phyloP scores from a whole-genome alignment of 1,284 basidiomycete species.

The Flammula alnicola region DNA sequence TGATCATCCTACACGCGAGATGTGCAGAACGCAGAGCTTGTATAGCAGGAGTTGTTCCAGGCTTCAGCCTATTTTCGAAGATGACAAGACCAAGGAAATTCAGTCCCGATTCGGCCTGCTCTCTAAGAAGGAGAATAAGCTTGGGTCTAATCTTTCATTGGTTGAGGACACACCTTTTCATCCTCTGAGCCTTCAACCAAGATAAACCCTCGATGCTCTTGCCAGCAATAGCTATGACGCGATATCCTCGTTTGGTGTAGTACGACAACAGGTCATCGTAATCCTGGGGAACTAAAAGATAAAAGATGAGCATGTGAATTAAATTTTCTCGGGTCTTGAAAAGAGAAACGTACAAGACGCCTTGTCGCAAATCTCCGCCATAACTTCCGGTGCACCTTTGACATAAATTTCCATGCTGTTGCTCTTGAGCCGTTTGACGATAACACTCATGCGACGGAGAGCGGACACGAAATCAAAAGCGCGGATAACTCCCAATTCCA shows the following conservation, averaged over 20 bases:
- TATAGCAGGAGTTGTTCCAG: constrained; percentile 91
- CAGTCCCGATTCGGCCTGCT: constrained; percentile 91
- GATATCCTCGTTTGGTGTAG: constrained; percentile 96
- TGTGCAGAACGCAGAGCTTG: constrained; percentile 89
- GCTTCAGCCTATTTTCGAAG: constrained; percentile 98
- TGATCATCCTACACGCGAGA: constrained; percentile 96
- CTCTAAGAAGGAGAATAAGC: constrained; percentile 62
- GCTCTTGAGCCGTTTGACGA: constrained; percentile 95
- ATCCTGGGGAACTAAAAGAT: constrained; percentile 83
- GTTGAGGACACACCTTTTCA: constrained; percentile 73
- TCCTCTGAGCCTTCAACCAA: constrained; percentile 97
- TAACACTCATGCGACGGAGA: constrained; percentile 95
- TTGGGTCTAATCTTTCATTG: constrained; percentile 6
- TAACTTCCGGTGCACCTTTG: constrained; percentile 98
- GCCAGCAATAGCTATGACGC: constrained; percentile 98
- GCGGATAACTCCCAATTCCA: constrained; percentile 95
- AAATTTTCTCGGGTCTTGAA: neutral
- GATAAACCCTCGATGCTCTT: constrained; percentile 93
- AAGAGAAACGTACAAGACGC: constrained; percentile 71
- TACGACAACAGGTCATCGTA: constrained; percentile 97
- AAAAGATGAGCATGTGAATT: constrained; percentile 1
- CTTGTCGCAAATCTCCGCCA: constrained; percentile 92
- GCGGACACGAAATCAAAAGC: constrained; percentile 97
- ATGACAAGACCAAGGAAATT: constrained; percentile 96
- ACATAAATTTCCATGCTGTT: constrained; percentile 97